phyloP scores from a whole-genome alignment of 305 asterid genomes.

The Solanum hybrid region DNA sequence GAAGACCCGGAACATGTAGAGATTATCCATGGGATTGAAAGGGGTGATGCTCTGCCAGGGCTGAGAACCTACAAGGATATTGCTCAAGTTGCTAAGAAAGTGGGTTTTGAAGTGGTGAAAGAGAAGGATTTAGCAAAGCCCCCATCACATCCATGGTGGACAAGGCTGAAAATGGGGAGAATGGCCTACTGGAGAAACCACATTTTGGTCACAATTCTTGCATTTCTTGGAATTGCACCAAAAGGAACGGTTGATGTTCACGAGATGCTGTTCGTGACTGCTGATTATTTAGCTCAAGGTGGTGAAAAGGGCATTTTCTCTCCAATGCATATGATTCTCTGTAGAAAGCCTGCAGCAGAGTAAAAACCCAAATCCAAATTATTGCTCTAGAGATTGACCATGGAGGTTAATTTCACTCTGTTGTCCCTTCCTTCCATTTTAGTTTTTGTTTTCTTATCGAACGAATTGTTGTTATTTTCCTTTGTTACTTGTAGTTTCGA shows the following conservation, averaged over 20 bases:
- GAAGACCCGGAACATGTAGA: constrained; percentile 72
- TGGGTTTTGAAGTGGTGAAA: constrained; percentile 69
- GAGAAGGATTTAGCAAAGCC: constrained; percentile 84
- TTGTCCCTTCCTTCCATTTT: background rate
- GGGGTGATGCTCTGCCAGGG: constrained; percentile 92
- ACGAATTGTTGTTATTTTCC: constrained; percentile 12
- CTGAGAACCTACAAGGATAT: constrained; percentile 57
- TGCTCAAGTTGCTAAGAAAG: constrained; percentile 50
- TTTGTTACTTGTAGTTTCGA: constrained; percentile 3
- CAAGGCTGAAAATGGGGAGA: constrained; percentile 91
- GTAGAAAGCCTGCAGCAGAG: constrained; percentile 64
- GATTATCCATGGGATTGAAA: constrained; percentile 83
- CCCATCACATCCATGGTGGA: constrained; percentile 90
- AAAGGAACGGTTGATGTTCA: constrained; percentile 90
- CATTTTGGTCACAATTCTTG: constrained; percentile 51
- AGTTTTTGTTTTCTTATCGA: constrained; percentile 8
- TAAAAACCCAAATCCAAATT: constrained; percentile 13
- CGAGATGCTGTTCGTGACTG: constrained; percentile 92
- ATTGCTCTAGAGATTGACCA: constrained; percentile 16
- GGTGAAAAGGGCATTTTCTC: constrained; percentile 81
- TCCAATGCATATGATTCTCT: constrained; percentile 96
- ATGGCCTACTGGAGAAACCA: constrained; percentile 98
- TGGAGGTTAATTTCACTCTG: constrained; percentile 24
- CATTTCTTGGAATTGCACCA: constrained; percentile 87
- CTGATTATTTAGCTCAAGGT: constrained; percentile 74